Conservation (phyloP, 2,329 filamentous ascomycete species). For the Lasiodiplodia citricola region DNA sequence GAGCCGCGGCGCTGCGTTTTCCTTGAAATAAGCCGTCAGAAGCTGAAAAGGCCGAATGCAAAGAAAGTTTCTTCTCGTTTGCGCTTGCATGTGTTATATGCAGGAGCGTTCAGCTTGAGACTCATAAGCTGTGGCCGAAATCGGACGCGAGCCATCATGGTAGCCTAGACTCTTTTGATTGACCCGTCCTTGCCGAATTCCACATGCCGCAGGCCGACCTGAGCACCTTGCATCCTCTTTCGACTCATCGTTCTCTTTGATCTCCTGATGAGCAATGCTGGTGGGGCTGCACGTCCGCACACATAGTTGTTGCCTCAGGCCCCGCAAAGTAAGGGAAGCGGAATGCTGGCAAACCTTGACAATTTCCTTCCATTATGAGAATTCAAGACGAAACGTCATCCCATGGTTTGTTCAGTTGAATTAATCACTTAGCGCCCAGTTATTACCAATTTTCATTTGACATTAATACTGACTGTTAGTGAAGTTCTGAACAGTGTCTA, state of each 20-base stretch:
- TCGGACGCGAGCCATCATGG: background rate
- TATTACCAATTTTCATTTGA: background rate
- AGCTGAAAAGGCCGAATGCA: background rate
- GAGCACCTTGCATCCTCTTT: background rate
- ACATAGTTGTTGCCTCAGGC: background rate
- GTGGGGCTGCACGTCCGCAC: background rate
- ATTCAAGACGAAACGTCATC: background rate
- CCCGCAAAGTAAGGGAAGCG: background rate
- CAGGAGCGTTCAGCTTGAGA: background rate
- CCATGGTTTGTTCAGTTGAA: background rate
- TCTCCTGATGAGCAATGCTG: background rate
- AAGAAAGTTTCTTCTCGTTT: background rate
- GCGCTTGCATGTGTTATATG: background rate
- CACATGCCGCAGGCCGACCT: background rate
- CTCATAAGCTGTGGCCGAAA: background rate
- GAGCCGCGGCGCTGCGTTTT: background rate
- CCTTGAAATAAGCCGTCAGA: background rate
- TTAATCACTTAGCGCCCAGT: background rate
- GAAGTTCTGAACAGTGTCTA: background rate
- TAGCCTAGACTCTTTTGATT: background rate
- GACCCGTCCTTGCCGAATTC: background rate
- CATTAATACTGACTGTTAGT: background rate
- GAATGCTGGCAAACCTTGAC: background rate
- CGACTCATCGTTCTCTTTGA: background rate
- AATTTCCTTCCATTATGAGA: background rate